A percentile compares a stretch with the other conserved stretches of the same genome.
Conservation (phyloP, 2,329 filamentous ascomycete species). For the Biscogniauxia marginata region DNA sequence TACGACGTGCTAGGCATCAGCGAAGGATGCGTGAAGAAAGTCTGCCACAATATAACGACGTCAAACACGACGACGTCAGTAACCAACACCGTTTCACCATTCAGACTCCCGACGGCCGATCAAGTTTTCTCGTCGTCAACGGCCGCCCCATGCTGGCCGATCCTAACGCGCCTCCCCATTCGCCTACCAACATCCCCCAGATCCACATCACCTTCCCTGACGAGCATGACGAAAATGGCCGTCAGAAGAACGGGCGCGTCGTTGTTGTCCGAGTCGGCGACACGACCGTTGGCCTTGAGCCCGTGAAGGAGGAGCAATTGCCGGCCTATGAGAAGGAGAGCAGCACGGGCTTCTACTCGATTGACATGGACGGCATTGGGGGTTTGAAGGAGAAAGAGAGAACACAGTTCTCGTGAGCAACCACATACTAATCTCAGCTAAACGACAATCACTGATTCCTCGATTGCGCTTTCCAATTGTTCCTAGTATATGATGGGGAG, state of each 20-base stretch:
- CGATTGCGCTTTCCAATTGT: constrained; percentile 9
- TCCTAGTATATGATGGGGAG: constrained; percentile 16
- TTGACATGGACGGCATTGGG: constrained; percentile 92
- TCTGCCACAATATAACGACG: constrained; percentile 70
- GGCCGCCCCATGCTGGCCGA: constrained; percentile 72
- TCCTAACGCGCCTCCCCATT: constrained; percentile 71
- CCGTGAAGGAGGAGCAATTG: constrained; percentile 74
- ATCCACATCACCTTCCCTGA: constrained; percentile 98
- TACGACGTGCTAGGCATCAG: constrained; percentile 63
- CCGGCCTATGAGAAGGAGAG: constrained; percentile 87
- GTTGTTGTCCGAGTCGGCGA: constrained; percentile 92
- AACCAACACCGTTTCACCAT: constrained; percentile 58
- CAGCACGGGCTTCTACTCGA: constrained; percentile 79
- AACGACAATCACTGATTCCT: constrained; percentile 6
- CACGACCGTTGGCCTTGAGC: constrained; percentile 82
- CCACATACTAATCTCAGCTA: constrained; percentile 4
- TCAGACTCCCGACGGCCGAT: constrained; percentile 55
- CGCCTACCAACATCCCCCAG: constrained; percentile 82
- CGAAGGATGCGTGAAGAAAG: constrained; percentile 48
- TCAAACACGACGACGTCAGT: constrained; percentile 47
- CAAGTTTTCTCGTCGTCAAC: constrained; percentile 75
- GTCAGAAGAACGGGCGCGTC: constrained; percentile 79
- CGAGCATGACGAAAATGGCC: constrained; percentile 84
- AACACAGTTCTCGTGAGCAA: constrained; percentile 32
- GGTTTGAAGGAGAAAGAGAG: constrained; percentile 87